A percentile compares a stretch with the other conserved stretches of the same genome.
Conservation (phyloP, 805 yeast species). For the Candida easanensis region DNA sequence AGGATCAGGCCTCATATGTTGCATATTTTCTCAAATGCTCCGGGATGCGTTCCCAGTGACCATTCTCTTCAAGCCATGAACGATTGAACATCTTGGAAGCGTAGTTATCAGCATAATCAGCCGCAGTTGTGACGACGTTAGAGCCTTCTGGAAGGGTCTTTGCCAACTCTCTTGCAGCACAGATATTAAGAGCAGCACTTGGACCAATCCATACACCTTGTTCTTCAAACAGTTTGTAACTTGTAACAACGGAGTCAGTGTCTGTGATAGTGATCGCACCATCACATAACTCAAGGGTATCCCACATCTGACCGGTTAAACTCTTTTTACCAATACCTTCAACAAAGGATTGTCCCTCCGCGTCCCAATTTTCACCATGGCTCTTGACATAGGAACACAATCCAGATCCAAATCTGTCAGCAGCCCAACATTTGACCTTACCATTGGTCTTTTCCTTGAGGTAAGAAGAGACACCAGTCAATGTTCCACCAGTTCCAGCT, state of each 20-base stretch:
- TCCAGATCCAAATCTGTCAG: constrained; percentile 86
- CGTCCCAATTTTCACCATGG: constrained; percentile 20
- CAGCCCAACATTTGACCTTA: constrained; percentile 47
- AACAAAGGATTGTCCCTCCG: constrained; percentile 26
- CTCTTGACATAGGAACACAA: constrained; percentile 31
- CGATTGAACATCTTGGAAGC: constrained; percentile 23
- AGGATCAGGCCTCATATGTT: no score
- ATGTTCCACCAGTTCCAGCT: constrained; percentile 85
- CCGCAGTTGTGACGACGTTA: constrained; percentile 25
- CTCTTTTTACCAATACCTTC: constrained; percentile 27
- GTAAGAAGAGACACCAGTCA: constrained; percentile 66
- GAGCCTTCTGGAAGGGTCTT: constrained; percentile 25
- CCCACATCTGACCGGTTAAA: constrained; percentile 22
- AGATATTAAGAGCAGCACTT: constrained; percentile 23
- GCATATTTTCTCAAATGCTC: constrained; percentile 19
- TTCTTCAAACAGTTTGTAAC: constrained; percentile 19
- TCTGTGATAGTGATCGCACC: constrained; percentile 20
- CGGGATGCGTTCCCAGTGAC: constrained; percentile 24
- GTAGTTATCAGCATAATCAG: constrained; percentile 23
- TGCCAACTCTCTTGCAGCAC: constrained; percentile 23
- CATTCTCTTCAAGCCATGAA: constrained; percentile 19
- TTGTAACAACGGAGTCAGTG: constrained; percentile 15
- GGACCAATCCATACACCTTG: constrained; percentile 24
- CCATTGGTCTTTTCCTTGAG: constrained; percentile 45
- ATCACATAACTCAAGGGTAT: constrained; percentile 17